phyloP scores from a whole-genome alignment of 306 rosid genomes.

The Lathyrus tuberosus region DNA sequence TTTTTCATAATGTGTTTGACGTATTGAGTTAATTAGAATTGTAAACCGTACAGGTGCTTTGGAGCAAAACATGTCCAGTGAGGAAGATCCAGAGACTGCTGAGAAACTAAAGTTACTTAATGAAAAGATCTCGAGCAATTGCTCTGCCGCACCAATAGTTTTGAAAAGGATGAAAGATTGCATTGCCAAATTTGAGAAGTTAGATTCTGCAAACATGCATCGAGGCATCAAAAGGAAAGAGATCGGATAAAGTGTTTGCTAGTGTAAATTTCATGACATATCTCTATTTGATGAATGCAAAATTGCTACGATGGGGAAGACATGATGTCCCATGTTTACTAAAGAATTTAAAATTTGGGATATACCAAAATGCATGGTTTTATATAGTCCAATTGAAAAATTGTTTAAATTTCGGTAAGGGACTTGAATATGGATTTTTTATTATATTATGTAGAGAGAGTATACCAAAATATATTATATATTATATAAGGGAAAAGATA shows the following conservation, averaged over 20 bases:
- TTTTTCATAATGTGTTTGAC: not conserved
- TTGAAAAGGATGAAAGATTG: conserved; percentile 81
- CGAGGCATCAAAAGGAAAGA: conserved; percentile 69
- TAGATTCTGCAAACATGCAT: conserved; percentile 56
- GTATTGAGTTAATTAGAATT: conserved; percentile 8
- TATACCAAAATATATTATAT: too few relatives aligned
- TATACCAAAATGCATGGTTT: not conserved
- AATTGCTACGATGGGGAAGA: not conserved
- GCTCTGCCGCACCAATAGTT: conserved; percentile 57
- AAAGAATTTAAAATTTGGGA: not conserved
- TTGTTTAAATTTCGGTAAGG: too few relatives aligned
- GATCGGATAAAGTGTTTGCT: conserved; percentile 43
- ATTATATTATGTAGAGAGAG: too few relatives aligned
- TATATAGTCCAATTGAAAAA: too few relatives aligned
- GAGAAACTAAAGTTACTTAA: conserved; percentile 61
- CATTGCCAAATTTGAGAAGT: conserved; percentile 63
- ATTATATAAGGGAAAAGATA: too few relatives aligned
- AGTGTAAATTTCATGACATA: not conserved
- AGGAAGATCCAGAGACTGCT: conserved; percentile 57
- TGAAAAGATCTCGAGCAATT: conserved; percentile 71
- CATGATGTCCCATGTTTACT: not conserved
- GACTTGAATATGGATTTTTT: too few relatives aligned
- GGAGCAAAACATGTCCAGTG: conserved; percentile 41
- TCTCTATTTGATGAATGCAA: conserved; percentile 14
- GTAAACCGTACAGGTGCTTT: conserved; percentile 48